A percentile compares a stretch with the other conserved stretches of the same genome.
Conservation (phyloP, 768 basidiomycete species). For the Cystobasidium onofrii region DNA sequence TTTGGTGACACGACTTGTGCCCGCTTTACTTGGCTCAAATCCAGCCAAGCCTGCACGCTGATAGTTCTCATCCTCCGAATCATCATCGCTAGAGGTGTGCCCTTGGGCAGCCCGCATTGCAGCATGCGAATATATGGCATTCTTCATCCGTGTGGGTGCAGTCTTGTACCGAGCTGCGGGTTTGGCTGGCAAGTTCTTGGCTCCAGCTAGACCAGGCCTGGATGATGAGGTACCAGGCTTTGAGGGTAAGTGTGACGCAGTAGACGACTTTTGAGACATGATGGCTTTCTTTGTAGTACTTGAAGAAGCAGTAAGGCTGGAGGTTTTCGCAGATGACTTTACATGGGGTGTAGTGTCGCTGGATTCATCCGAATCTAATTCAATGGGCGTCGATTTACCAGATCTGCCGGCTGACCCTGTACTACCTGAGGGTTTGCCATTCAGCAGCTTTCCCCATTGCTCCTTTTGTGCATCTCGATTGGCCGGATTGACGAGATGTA, state of each 20-base stretch:
- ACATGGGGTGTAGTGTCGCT: background rate
- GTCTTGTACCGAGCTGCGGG: slow-evolving; percentile 1
- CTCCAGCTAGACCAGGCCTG: background rate
- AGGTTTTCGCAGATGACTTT: background rate
- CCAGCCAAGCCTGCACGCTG: slow-evolving; percentile 1
- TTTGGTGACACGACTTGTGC: background rate
- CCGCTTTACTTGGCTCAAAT: slow-evolving; percentile 12
- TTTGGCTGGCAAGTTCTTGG: background rate
- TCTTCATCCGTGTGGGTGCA: slow-evolving; percentile 24
- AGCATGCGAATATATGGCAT: slow-evolving; percentile 24
- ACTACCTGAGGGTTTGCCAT: background rate
- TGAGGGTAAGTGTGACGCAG: background rate
- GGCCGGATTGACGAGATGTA: background rate
- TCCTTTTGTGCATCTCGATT: background rate
- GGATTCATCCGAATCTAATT: background rate
- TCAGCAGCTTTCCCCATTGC: background rate
- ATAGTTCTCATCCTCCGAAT: slow-evolving; percentile 15
- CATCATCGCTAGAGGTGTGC: slow-evolving; percentile 21
- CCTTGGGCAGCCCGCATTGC: slow-evolving; percentile 26
- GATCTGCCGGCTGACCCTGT: background rate
- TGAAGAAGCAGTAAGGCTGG: background rate
- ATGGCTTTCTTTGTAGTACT: background rate
- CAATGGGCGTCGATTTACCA: background rate
- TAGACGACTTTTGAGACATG: background rate
- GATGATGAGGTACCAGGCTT: background rate